A percentile compares a stretch with the other conserved stretches of the same genome.
These are phyloP conservation scores for Aspergillus indologenus DNA, from an alignment of 495 filamentous ascomycete genomes.

Conservation along the genomic window DNA sequence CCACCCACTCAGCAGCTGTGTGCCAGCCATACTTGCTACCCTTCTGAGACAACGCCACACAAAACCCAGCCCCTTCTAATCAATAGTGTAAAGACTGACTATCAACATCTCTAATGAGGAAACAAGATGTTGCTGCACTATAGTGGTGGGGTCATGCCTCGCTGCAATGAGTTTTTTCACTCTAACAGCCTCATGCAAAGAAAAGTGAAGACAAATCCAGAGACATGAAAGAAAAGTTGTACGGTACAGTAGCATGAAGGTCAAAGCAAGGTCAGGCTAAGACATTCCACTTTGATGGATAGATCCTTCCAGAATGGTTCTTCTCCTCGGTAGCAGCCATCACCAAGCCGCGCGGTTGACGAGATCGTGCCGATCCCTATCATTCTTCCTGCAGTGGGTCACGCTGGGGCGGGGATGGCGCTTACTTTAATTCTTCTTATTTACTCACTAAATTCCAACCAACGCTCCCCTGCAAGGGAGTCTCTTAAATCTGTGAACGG, in stretches of 20 bases:
- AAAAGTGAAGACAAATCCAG: not conserved
- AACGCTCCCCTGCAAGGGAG: slow-evolving; percentile 19
- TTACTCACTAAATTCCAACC: slow-evolving; percentile 16
- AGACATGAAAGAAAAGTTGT: not conserved
- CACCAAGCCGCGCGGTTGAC: slow-evolving; percentile 4
- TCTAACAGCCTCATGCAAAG: no score
- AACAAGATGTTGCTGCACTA: not conserved
- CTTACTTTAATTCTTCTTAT: slow-evolving; percentile 25
- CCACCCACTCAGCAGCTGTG: not conserved
- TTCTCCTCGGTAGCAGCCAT: no score
- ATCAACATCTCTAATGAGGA: not conserved
- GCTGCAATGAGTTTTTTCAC: no score
- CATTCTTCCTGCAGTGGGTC: slow-evolving; percentile 17
- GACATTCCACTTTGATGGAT: not conserved
- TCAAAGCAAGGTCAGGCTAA: not conserved
- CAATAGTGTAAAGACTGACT: not conserved
- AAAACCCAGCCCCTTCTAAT: not conserved
- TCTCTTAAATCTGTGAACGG: not conserved
- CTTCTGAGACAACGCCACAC: not conserved
- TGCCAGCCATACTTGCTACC: not conserved
- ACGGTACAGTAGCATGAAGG: not conserved
- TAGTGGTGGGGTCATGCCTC: not conserved
- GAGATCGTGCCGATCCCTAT: slow-evolving; percentile 15
- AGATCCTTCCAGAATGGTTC: not conserved
- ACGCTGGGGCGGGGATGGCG: slow-evolving; percentile 21